Evolutionary conservation across 2,329 filamentous ascomycete genomes (phyloP).

Genomic region (Stachybotrys chartarum): DNA sequence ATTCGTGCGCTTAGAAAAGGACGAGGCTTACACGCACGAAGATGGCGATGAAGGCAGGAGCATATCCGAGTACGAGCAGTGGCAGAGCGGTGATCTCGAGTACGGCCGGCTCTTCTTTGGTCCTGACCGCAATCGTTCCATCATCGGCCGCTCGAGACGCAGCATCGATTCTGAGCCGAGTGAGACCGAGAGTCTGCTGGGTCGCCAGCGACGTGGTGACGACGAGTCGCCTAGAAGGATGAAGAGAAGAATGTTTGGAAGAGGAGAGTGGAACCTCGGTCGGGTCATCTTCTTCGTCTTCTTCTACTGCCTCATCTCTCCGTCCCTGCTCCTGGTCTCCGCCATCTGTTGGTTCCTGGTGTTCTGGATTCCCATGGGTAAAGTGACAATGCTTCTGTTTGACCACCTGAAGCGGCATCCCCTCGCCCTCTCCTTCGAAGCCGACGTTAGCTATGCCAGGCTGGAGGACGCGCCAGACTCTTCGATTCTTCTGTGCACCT

Average conservation of each 20-base stretch:
- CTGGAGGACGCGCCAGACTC: slow-evolving; percentile 64
- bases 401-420: slow-evolving; percentile 90
- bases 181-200: slow-evolving; percentile 86
- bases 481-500: slow-evolving; percentile 91
- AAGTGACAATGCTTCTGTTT: slow-evolving; percentile 82
- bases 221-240: slow-evolving; percentile 30
- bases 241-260: slow-evolving; percentile 86
- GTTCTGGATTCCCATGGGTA: slow-evolving; percentile 98
- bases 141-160: slow-evolving; percentile 78
- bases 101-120: slow-evolving; percentile 95
- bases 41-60: slow-evolving; percentile 93
- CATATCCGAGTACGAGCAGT: slow-evolving; percentile 98
- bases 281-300: slow-evolving; percentile 93
- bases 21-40: slow-evolving; percentile 90
- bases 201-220: slow-evolving; percentile 48
- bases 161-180: slow-evolving; percentile 79
- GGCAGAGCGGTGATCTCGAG: slow-evolving; percentile 95
- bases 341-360: slow-evolving; percentile 92
- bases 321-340: slow-evolving; percentile 78
- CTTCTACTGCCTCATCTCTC: slow-evolving; percentile 90
- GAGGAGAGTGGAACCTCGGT: slow-evolving; percentile 91
- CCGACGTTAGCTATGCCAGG: slow-evolving; percentile 70
- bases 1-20: slow-evolving; percentile 86
- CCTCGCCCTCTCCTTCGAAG: slow-evolving; percentile 86
- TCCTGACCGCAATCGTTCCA: slow-evolving; percentile 66